A percentile compares a stretch with the other conserved stretches of the same genome.
Evolutionary conservation across 176 grass and related monocot genomes (phyloP).

Genomic region (Cenchrus purpureus): DNA sequence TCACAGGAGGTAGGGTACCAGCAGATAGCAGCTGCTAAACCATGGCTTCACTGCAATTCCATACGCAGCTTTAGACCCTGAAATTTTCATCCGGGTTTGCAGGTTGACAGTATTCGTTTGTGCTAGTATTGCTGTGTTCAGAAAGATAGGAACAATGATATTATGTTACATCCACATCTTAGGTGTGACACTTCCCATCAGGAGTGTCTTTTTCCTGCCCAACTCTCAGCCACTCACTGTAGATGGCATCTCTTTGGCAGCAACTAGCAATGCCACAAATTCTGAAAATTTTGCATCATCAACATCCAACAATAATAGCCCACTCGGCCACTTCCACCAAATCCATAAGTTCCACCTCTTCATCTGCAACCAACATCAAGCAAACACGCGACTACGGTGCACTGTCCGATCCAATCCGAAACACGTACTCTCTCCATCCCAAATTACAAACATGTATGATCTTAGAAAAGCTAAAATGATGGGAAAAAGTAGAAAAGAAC

Average conservation of each 20-base stretch:
- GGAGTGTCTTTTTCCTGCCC: slow-evolving; percentile 2
- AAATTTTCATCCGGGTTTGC: not conserved
- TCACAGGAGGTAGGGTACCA: not conserved
- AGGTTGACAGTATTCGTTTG: not conserved
- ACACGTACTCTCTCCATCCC: no score
- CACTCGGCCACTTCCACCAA: no score
- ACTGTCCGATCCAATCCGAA: not conserved
- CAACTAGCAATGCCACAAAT: not conserved
- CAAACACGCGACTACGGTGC: not conserved
- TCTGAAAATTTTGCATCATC: not conserved
- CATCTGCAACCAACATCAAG: not conserved
- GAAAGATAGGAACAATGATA: no score
- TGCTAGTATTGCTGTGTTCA: not conserved
- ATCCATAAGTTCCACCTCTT: not conserved
- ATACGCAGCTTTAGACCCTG: not conserved
- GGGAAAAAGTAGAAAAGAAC: not conserved
- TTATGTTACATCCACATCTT: not conserved
- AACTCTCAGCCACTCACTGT: slow-evolving; percentile 2
- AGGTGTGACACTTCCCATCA: slow-evolving; percentile 6
- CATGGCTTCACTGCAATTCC: not conserved
- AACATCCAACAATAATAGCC: not conserved
- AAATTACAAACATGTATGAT: no score
- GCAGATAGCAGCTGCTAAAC: not conserved
- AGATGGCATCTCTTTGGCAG: not conserved
- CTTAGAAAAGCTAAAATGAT: no score